A percentile compares a stretch with the other conserved stretches of the same genome.
These are phyloP conservation scores for Candida dubliniensis DNA, from an alignment of 1,139 yeast species.

Conservation along the genomic window DNA sequence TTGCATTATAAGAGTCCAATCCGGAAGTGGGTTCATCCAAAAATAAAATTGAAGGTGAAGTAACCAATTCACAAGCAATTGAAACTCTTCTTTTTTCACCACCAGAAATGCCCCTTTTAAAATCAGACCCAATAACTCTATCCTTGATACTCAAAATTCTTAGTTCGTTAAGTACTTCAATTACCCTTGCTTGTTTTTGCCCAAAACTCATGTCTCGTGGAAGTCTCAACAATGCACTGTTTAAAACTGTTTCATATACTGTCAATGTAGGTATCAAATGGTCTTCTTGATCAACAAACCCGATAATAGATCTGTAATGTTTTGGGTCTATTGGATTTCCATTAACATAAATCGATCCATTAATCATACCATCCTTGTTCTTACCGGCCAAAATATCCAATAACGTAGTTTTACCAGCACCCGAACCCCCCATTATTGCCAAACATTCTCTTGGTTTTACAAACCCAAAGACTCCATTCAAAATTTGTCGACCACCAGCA, in stretches of 20 bases:
- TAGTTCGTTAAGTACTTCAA: conserved; percentile 81
- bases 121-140: conserved; percentile 83
- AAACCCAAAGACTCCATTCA: conserved; percentile 66
- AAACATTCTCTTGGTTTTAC: conserved; percentile 86
- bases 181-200: conserved; percentile 75
- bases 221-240: conserved; percentile 83
- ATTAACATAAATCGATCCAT: conserved; percentile 71
- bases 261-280: conserved; percentile 87
- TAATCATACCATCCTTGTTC: conserved; percentile 67
- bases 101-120: conserved; percentile 91
- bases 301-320: conserved; percentile 68
- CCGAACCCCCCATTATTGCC: conserved; percentile 98
- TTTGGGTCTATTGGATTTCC: conserved; percentile 50
- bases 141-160: conserved; percentile 83
- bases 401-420: conserved; percentile 95
- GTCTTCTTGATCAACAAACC: conserved; percentile 98
- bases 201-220: conserved; percentile 75
- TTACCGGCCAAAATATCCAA: conserved; percentile 89
- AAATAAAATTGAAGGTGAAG: conserved; percentile 78
- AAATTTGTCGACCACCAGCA: conserved; percentile 46
- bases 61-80: conserved; percentile 85
- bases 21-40: conserved; percentile 95
- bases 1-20: conserved; percentile 88
- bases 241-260: conserved; percentile 90
- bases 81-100: conserved; percentile 90